Conservation (phyloP, 352 stramenopile species). For the Aphanomyces stellatus region DNA sequence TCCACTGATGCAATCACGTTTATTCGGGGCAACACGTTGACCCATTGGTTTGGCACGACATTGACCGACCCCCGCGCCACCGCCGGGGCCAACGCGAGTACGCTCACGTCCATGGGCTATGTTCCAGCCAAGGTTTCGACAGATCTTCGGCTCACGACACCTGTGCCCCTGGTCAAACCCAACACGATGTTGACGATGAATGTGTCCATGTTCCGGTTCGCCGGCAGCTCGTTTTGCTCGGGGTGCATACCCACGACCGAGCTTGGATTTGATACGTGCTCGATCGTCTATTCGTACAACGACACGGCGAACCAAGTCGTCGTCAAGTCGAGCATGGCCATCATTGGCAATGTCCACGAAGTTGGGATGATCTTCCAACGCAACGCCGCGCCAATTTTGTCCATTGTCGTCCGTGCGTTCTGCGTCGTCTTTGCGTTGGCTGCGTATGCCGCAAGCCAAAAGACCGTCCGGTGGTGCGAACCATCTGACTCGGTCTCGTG, state of each 20-base stretch:
- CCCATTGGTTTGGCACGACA: neutral
- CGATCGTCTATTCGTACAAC: slow-evolving; percentile 1
- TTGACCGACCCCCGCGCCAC: neutral
- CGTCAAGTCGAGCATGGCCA: neutral
- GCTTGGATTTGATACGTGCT: slow-evolving; percentile 8
- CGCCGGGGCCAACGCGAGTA: neutral
- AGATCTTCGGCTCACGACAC: slow-evolving; percentile 1
- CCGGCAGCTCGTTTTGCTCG: neutral
- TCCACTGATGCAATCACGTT: neutral
- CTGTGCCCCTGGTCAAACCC: neutral
- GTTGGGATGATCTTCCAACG: slow-evolving; percentile 5
- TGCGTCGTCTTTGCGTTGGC: neutral
- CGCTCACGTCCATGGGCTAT: neutral
- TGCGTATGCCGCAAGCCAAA: neutral
- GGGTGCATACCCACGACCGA: neutral
- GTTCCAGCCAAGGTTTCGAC: neutral
- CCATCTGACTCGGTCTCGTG: neutral
- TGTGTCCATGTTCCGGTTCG: neutral
- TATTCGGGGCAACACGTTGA: neutral
- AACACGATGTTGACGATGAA: neutral
- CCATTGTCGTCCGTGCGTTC: neutral
- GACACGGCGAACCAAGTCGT: neutral
- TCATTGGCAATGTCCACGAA: neutral
- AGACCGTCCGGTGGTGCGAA: slow-evolving; percentile 8
- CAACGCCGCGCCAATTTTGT: neutral